Percentiles rank a stretch among this genome's conserved stretches.
These are phyloP conservation scores for Colletotrichum kahawae DNA, from an alignment of 2,329 filamentous ascomycete genomes.

Conservation along the genomic window DNA sequence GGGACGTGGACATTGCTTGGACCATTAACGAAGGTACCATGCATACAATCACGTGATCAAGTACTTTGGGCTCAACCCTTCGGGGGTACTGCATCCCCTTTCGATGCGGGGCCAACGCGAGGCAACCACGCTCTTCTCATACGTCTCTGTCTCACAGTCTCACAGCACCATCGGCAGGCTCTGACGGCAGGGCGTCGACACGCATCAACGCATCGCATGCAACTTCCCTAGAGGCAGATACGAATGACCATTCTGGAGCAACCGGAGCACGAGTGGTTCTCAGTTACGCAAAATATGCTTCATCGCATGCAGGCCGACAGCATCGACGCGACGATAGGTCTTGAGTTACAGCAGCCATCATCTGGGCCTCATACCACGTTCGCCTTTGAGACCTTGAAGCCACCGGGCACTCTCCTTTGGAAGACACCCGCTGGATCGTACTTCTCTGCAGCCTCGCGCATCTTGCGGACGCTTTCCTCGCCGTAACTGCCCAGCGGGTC, in stretches of 20 bases:
- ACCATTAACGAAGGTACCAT: background rate
- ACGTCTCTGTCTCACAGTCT: background rate
- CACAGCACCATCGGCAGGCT: background rate
- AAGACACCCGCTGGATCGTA: background rate
- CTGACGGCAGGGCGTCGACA: background rate
- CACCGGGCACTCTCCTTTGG: background rate
- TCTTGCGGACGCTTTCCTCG: constrained; percentile 24
- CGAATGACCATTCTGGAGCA: background rate
- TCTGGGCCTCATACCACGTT: background rate
- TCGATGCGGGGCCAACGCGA: background rate
- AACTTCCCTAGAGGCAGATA: background rate
- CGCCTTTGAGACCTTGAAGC: background rate
- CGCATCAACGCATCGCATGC: background rate
- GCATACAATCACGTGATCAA: background rate
- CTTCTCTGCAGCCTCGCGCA: constrained; percentile 24
- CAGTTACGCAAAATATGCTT: background rate
- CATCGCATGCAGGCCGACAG: background rate
- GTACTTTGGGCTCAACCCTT: too few species aligned
- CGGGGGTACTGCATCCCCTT: background rate
- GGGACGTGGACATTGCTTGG: background rate
- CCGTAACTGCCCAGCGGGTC: constrained; percentile 27
- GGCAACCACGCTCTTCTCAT: background rate
- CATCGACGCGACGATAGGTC: background rate
- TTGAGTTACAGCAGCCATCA: background rate
- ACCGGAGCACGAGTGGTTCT: background rate